Evolutionary conservation across 805 yeast genomes (phyloP).

Genomic region (Candida awuae): DNA sequence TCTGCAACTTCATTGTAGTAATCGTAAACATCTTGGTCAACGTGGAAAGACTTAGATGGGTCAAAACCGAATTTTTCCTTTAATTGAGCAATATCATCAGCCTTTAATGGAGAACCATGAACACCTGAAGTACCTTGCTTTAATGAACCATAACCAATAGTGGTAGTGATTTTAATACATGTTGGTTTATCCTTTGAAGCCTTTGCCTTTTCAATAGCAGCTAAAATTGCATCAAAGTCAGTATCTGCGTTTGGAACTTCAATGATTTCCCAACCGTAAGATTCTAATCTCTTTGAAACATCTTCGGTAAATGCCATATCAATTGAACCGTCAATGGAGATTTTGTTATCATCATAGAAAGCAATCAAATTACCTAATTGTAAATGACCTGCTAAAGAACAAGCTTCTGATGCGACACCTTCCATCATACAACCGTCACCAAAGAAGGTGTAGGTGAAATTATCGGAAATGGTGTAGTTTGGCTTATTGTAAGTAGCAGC

Average conservation of each 20-base stretch:
- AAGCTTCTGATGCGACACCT: slow-evolving; percentile 93
- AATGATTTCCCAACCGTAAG: slow-evolving; percentile 91
- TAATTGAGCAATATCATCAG: slow-evolving; percentile 84
- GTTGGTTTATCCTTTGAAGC: slow-evolving; percentile 76
- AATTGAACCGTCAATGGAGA: slow-evolving; percentile 94
- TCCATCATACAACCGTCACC: slow-evolving; percentile 99
- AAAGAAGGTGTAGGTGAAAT: slow-evolving; percentile 67
- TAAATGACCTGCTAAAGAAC: slow-evolving; percentile 93
- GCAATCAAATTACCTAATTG: slow-evolving; percentile 89
- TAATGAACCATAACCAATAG: slow-evolving; percentile 90
- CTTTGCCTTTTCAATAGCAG: slow-evolving; percentile 78
- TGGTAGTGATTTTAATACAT: slow-evolving; percentile 78
- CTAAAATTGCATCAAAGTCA: slow-evolving; percentile 59
- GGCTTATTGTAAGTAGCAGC: slow-evolving; percentile 95
- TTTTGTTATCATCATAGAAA: slow-evolving; percentile 93
- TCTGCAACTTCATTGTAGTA: slow-evolving; percentile 49
- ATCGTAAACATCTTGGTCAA: slow-evolving; percentile 77
- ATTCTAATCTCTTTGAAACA: slow-evolving; percentile 72
- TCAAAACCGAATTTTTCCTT: slow-evolving; percentile 80
- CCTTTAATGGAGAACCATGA: slow-evolving; percentile 93
- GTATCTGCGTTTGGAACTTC: slow-evolving; percentile 74
- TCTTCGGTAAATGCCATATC: slow-evolving; percentile 89
- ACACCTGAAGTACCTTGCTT: slow-evolving; percentile 82
- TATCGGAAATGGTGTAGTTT: slow-evolving; percentile 60
- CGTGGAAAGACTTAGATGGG: slow-evolving; percentile 71